Evolutionary conservation across 179 eudicot genomes (phyloP), one percentile per base, ranked within the genome.

Genomic region (Spinacia oleracea): DNA sequence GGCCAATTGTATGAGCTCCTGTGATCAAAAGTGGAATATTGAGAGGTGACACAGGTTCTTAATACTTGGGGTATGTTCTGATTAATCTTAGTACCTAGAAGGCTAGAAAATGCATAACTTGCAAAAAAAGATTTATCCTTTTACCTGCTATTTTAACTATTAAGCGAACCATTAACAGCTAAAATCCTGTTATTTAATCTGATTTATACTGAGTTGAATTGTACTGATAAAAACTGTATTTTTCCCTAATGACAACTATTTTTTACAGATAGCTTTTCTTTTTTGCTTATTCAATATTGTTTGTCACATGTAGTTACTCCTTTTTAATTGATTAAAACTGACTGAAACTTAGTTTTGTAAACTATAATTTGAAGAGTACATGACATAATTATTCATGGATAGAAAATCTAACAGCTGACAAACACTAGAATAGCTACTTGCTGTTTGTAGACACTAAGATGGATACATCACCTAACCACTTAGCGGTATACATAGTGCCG

Each of bases 1-100:
- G 81, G 1, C 98, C 98, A 7, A 94, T 84, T 16, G 97, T 89
- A 80, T 94, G 98, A 23, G 92, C 96, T 34, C 97, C 98, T 92
- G 87, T 70, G 18, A 31, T 60, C 38, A 71, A 42, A 38, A 75
- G 45, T 42, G 20, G 20, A 27, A 45, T 71, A 70, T 1, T 62
- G 7, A 12, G 6, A 29, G 66, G 35, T 29, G 35, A 62, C 11
- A 10, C 29, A 62, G 31, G 29, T 2, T 58, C 18, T 58, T 3
- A 58, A 55, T 48, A 2, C 1, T 38, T 38, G 40, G 40, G 40
- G 4, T 38, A 38, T 38, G 29, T 9, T 23, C 8, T 23, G 10
- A 23, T n/a, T 10, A 10, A 20, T 21, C n/a, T 56, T n/a, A 20
- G 7, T 20, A 23, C 29, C 31, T 23, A 23, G 11, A 23, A 58